Evolutionary conservation across 805 yeast species (phyloP), one percentile per base, ranked within the genome.

Genomic region (Suhomyces xylopsoci): DNA sequence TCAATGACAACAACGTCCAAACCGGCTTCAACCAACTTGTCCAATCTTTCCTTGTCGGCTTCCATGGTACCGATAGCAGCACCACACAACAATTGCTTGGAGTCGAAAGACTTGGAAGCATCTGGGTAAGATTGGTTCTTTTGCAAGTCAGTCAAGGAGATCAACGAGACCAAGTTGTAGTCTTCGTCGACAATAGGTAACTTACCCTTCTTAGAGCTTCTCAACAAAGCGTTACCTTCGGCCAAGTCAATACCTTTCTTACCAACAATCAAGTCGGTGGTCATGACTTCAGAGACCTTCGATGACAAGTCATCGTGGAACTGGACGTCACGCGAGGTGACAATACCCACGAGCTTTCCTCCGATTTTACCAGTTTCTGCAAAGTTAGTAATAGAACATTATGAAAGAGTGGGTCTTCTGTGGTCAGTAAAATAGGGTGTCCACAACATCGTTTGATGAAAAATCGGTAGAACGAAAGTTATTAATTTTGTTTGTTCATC

Each of bases 381-480:
- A 47, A 57, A 46, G 74, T 69, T 69, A 69, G 74, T 69, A 68
- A 38, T n/a, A 42, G 20, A 12, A 28, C 32, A 28, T 26, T 28
- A 19, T 43, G 32, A 51, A 25, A 38, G 22, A n/a, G 10, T 49
- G 32, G 17, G 30, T 42, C 19, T 15, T 28, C 51, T 26, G 42
- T 19, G 36, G 36, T 51, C 56, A 57, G 58, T 43, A 30, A 48
- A 69, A 64, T 66, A 71, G 62, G 60, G 69, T 86, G 63, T 91
- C 97, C 96, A 75, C 97, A 90, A 82, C 96, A 88, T 91, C 94
- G 96, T 87, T 85, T 85, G 94, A 88, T 87, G 96, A 66, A 70
- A 74, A 15, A 69, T 87, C 97, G 96, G 98, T 87, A 93, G 99
- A 93, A 93, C 98, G 99, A 93, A 93, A 93, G 98, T 93, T 91